These are phyloP conservation scores for Moringa oleifera DNA, from an alignment of 345 rosid genomes.

Conservation along the genomic window DNA sequence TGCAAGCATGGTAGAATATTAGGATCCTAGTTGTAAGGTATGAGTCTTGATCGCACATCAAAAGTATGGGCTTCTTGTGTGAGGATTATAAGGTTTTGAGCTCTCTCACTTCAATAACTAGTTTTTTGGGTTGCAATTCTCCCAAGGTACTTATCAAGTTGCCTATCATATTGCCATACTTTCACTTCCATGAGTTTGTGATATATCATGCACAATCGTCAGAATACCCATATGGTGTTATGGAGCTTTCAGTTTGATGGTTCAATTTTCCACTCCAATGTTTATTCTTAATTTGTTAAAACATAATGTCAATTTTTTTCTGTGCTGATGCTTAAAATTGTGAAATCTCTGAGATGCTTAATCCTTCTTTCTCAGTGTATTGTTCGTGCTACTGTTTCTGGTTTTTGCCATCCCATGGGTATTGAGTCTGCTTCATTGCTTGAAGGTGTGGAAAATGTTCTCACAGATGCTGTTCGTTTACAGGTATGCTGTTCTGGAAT, in stretches of 20 bases:
- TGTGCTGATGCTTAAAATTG: conserved; percentile 5
- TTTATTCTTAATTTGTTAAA: background rate
- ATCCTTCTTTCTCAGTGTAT: conserved; percentile 52
- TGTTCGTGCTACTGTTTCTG: conserved; percentile 67
- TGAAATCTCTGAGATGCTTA: conserved; percentile 13
- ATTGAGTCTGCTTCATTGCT: conserved; percentile 34
- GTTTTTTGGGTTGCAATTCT: too few species aligned
- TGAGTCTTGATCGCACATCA: too few species aligned
- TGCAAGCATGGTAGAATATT: too few species aligned
- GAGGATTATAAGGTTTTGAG: too few species aligned
- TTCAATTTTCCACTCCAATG: too few species aligned
- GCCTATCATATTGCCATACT: background rate
- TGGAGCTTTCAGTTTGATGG: too few species aligned
- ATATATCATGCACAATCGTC: too few species aligned
- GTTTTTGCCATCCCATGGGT: conserved; percentile 37
- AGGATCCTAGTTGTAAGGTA: too few species aligned
- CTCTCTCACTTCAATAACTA: too few species aligned
- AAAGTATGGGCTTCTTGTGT: too few species aligned
- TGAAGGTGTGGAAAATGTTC: conserved; percentile 37
- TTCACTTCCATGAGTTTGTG: background rate
- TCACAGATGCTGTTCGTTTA: conserved; percentile 70
- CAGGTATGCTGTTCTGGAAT: conserved; percentile 47
- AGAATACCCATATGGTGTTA: too few species aligned
- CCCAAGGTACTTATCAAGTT: too few species aligned
- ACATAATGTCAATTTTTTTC: conserved; percentile 6